Percentiles rank a stretch among this genome's conserved stretches.
Evolutionary conservation across 805 yeast genomes (phyloP).

Genomic region (Grigorovia jiainica): DNA sequence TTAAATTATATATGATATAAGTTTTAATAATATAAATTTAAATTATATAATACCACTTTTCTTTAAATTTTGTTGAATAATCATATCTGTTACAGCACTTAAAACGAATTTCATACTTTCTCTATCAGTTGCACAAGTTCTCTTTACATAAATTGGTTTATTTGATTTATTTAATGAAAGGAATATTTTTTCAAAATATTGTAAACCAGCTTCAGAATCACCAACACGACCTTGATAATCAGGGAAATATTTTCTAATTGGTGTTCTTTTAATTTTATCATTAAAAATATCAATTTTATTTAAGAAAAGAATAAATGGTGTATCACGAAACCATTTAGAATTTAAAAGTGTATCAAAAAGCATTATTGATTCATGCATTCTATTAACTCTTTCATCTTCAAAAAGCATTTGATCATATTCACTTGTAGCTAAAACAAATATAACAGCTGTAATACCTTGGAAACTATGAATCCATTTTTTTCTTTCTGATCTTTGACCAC

Average conservation of each 20-base stretch:
- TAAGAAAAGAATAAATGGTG: constrained; percentile 82
- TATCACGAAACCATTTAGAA: constrained; percentile 72
- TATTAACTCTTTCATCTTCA: constrained; percentile 81
- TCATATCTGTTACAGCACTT: constrained; percentile 86
- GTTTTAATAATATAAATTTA: neutral
- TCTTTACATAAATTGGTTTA: constrained; percentile 77
- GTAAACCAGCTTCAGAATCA: constrained; percentile 56
- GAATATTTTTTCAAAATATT: constrained; percentile 63
- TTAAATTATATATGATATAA: no score
- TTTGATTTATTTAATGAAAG: constrained; percentile 51
- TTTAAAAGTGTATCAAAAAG: constrained; percentile 77
- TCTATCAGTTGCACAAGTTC: constrained; percentile 94
- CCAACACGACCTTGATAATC: constrained; percentile 59
- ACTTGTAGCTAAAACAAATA: constrained; percentile 80
- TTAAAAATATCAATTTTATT: constrained; percentile 82
- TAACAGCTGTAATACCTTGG: constrained; percentile 77
- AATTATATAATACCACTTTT: constrained; percentile 59
- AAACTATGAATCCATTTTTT: constrained; percentile 93
- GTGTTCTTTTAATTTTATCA: constrained; percentile 54
- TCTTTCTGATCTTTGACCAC: constrained; percentile 89
- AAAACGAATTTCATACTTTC: constrained; percentile 82
- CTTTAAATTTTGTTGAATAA: constrained; percentile 72
- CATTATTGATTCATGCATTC: constrained; percentile 84
- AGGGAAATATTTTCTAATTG: constrained; percentile 67
- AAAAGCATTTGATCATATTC: constrained; percentile 89